These are phyloP conservation scores for Scedosporium boydii DNA, from an alignment of 2,329 filamentous ascomycete species.

Conservation along the genomic window DNA sequence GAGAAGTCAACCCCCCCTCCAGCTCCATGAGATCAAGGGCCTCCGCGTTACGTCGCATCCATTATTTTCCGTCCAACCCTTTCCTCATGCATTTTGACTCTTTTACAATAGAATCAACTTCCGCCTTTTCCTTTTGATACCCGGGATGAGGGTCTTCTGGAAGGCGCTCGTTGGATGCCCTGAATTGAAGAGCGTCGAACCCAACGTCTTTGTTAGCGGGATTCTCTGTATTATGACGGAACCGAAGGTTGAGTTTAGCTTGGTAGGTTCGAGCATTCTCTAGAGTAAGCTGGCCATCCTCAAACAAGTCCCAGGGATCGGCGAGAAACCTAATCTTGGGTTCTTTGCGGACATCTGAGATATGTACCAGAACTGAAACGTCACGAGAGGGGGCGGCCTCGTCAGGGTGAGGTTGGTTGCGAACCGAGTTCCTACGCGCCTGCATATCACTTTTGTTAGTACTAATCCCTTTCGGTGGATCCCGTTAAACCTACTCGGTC, in stretches of 20 bases:
- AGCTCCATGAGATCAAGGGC: too few relatives aligned
- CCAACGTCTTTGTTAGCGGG: neutral
- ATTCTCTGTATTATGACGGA: neutral
- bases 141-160: neutral
- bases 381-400: neutral
- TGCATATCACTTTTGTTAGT: neutral
- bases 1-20: too few relatives aligned
- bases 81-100: too few relatives aligned
- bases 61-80: too few relatives aligned
- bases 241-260: conserved; percentile 6
- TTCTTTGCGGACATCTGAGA: conserved; percentile 3
- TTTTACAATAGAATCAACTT: too few relatives aligned
- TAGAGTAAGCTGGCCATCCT: conserved; percentile 7
- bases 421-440: conserved; percentile 8
- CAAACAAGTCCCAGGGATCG: conserved; percentile 9
- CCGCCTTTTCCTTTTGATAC: neutral
- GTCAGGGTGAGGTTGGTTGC: conserved; percentile 1
- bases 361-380: conserved; percentile 8
- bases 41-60: too few relatives aligned
- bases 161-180: neutral
- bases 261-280: conserved; percentile 3
- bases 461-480: neutral
- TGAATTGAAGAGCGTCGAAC: neutral
- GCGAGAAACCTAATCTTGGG: conserved; percentile 8
- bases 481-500: conserved; percentile 2